These are phyloP conservation scores for Erodium trifolium DNA, from an alignment of 441 rosid species.

Conservation along the genomic window DNA sequence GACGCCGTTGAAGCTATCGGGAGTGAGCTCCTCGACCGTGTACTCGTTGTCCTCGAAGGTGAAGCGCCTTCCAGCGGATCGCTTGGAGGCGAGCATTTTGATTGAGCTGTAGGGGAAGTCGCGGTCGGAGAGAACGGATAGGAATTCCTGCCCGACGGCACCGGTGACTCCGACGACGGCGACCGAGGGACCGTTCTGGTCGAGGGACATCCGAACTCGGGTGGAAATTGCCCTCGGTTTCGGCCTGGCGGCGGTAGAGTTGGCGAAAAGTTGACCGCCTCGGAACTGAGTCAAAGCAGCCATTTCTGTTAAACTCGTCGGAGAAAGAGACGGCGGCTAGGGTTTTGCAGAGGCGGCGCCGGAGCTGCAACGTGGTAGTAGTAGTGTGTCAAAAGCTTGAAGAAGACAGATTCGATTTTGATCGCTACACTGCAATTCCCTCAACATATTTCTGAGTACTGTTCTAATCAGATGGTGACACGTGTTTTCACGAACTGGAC, in stretches of 20 bases:
- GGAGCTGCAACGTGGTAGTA: not conserved
- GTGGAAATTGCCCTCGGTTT: slow-evolving; percentile 30
- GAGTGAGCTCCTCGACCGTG: slow-evolving; percentile 62
- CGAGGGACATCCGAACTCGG: slow-evolving; percentile 62
- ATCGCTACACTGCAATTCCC: not conserved
- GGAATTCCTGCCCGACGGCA: slow-evolving; percentile 92
- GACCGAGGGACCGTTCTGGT: slow-evolving; percentile 65
- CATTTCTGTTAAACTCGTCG: not conserved
- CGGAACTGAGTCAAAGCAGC: not conserved
- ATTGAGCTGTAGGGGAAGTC: slow-evolving; percentile 83
- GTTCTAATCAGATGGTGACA: not conserved
- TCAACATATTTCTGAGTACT: not conserved
- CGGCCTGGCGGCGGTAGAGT: not conserved
- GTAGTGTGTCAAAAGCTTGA: not conserved
- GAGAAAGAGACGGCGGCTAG: not conserved
- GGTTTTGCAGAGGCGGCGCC: not conserved
- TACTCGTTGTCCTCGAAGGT: slow-evolving; percentile 49
- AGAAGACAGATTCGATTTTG: not conserved
- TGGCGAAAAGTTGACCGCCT: slow-evolving; percentile 15
- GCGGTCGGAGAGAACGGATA: slow-evolving; percentile 74
- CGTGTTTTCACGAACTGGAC: not conserved
- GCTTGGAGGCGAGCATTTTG: slow-evolving; percentile 88
- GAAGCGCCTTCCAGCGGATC: slow-evolving; percentile 75
- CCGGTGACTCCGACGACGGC: slow-evolving; percentile 95
- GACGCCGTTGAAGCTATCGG: slow-evolving; percentile 70